These are phyloP conservation scores for Tripterygium wilfordii DNA, from an alignment of 177 flowering plant species.

Conservation along the genomic window DNA sequence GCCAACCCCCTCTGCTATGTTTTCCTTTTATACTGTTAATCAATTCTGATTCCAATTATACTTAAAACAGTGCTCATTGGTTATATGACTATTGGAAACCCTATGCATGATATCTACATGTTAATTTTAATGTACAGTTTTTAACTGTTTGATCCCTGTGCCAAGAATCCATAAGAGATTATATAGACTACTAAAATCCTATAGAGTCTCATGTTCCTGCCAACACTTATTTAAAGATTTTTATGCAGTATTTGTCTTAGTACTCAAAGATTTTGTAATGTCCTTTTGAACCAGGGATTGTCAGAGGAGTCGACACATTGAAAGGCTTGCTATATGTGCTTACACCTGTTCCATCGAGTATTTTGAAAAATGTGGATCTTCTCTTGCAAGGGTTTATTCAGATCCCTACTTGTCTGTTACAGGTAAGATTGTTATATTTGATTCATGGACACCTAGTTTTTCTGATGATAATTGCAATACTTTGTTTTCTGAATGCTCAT, in stretches of 20 bases:
- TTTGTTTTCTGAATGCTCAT: background rate
- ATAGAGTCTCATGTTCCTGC: background rate
- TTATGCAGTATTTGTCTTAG: slow-evolving; percentile 1
- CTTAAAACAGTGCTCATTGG: too few species aligned
- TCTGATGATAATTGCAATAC: background rate
- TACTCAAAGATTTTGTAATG: too few species aligned
- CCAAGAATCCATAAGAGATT: too few species aligned
- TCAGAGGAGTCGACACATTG: slow-evolving; percentile 66
- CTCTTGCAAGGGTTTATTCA: slow-evolving; percentile 75
- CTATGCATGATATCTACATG: too few species aligned
- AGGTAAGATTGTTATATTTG: slow-evolving; percentile 34
- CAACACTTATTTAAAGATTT: background rate
- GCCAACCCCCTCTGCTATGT: too few species aligned
- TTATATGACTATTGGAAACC: too few species aligned
- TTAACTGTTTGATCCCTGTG: too few species aligned
- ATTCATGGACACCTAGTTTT: background rate
- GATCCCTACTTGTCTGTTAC: slow-evolving; percentile 69
- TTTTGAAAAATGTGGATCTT: slow-evolving; percentile 67
- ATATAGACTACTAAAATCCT: too few species aligned
- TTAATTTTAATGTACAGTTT: too few species aligned
- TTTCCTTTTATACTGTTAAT: too few species aligned
- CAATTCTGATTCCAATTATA: too few species aligned
- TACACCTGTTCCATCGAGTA: slow-evolving; percentile 69
- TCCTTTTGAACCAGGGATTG: slow-evolving; percentile 51
- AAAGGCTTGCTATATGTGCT: slow-evolving; percentile 56